Evolutionary conservation across 164 flowering plant species (phyloP), one percentile per base, ranked within the genome.

Genomic region (Vitis amurensis): DNA sequence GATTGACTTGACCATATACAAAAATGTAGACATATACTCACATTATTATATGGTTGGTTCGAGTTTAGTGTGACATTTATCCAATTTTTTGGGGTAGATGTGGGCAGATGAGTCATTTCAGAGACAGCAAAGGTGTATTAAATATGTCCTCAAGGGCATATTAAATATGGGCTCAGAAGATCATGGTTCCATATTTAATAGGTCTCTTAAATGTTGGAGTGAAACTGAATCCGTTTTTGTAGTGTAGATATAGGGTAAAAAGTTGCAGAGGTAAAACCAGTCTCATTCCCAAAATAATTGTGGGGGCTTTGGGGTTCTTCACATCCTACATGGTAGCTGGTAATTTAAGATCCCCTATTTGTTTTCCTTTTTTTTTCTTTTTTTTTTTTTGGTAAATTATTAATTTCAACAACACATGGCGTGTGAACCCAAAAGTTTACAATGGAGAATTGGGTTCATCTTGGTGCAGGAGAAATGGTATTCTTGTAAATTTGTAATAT

Each of bases 91-190:
- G 4, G 16, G 65, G 48, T 62, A 48, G 11, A 49, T 63, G 15
- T 63, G n/a, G 52, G 37, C n/a, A 7, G 53, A 50, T 15, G 59
- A 62, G 60, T 71, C 63, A 48, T 64, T 64, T 55, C 51, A 16
- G n/a, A 0, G 14, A 48, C 67, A 64, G 55, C 31, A 49, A 16
- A 19, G 30, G 9, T 50, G 47, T 17, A 74, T 64, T 64, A 17
- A 59, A 68, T 58, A 68, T 60, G 68, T 64, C 66, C 49, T 68
- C 31, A 12, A 59, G 55, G 7, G 44, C 30, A 55, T 29, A 74
- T 69, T 74, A 58, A 74, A 74, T 74, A 11, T 53, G 44, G 67
- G 61, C 55, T 68, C 70, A 53, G 69, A 74, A 50, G 70, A 65
- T 61, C 62, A 74, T 15, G 77, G 57, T 30, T 68, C 63, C 64